Evolutionary conservation across 2,329 filamentous ascomycete species (phyloP), one percentile per base, ranked within the genome.

Genomic region (Arthroderma sp.): DNA sequence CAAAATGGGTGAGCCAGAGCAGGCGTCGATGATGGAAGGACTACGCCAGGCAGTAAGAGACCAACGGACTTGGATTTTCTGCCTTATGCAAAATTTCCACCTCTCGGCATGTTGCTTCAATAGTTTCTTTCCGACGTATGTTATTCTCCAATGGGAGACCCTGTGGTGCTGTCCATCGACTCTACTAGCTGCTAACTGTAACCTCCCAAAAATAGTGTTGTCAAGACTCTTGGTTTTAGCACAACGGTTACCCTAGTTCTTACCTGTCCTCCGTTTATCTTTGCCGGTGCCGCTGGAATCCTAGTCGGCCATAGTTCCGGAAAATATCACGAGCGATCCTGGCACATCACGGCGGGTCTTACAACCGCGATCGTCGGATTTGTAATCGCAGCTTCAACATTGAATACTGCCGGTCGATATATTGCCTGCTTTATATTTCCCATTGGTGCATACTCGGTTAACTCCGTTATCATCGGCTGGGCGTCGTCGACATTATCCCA

Each of bases 71-170:
- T 76, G 71, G 66, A 55, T 77, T 3, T 70, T 75, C 49, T 68
- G 66, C 4, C 59, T 75, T 32, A 75, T 75, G 71, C 70, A 74
- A 50, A 74, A 75, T 55, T 70, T 74, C 53, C 71, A 76, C 53
- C 57, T 75, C 8, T 70, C 68, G 1, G 71, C 72, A 1, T 71
- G 73, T 47, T 66, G 67, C 0, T 75, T 75, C 59, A 62, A 63
- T 45, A 65, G 57, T 53, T 63, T 65, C 53, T 63, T 62, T 50
- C 63, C 53, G 29, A 58, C 53, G 57, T 52, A 38, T 57, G 15
- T 22, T 22, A 22, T 22, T 22, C 15, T 22, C 15, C 15, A 22
- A 22, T 22, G 15, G 15, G 15, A 1, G 15, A 22, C 15, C 15
- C 15, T 22, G 15, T 22, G 15, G 59, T 45, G 29, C 38, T 7